Percentiles rank a stretch among this genome's conserved stretches.
These are phyloP conservation scores for Tetradesmus lagerheimii DNA, from an alignment of 139 green algal genomes.

Conservation along the genomic window DNA sequence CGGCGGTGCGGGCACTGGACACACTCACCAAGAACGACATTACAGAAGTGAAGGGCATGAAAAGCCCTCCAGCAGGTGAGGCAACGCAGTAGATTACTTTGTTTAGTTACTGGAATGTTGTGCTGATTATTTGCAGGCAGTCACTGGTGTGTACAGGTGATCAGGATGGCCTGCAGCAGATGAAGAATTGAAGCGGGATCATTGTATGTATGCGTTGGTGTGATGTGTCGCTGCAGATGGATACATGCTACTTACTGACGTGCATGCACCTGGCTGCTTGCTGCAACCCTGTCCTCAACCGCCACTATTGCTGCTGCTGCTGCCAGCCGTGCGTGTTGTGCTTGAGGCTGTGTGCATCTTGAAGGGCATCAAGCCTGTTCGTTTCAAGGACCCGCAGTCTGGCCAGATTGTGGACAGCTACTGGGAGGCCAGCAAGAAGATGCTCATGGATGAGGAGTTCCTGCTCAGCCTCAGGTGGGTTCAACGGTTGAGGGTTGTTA, in stretches of 20 bases:
- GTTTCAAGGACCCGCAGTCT: conserved; percentile 77
- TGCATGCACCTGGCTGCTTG: conserved; percentile 35
- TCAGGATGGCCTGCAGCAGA: too few relatives aligned
- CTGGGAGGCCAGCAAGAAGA: conserved; percentile 76
- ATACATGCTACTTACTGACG: too few relatives aligned
- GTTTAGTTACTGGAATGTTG: too few relatives aligned
- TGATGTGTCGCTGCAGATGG: too few relatives aligned
- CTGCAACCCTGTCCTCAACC: neutral
- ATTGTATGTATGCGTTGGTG: too few relatives aligned
- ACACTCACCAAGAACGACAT: conserved; percentile 88
- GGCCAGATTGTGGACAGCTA: conserved; percentile 89
- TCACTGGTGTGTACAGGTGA: too few relatives aligned
- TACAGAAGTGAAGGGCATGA: conserved; percentile 89
- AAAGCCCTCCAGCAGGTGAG: conserved; percentile 74
- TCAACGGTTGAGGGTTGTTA: too few relatives aligned
- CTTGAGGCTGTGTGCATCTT: conserved; percentile 90
- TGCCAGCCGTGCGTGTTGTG: conserved; percentile 71
- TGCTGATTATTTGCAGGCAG: too few relatives aligned
- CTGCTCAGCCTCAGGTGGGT: conserved; percentile 61
- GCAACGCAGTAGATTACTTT: neutral
- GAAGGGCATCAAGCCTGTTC: conserved; percentile 77
- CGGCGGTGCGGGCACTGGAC: conserved; percentile 76
- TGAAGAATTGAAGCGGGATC: too few relatives aligned
- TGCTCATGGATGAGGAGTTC: conserved; percentile 84
- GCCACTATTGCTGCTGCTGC: neutral